Base-by-base conservation (phyloP, 345 rosid genomes). In the Psidium friedrichsthalianum region DNA sequence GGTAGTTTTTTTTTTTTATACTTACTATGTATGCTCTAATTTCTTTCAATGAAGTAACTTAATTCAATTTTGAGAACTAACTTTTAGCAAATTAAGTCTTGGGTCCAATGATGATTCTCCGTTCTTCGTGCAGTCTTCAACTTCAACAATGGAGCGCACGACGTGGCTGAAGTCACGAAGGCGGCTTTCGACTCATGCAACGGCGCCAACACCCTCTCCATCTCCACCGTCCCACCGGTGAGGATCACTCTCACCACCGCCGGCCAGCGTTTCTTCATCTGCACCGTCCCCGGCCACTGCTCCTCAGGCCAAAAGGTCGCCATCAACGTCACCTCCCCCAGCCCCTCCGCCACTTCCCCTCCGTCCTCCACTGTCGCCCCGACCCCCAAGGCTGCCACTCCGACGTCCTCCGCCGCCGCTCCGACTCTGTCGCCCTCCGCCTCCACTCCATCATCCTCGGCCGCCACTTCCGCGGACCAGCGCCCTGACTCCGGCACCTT, bases 161-260 rank as follows among this genome's bases (percentile, higher is more conserved):
- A 92, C 42, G 94, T 92, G 82, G 93, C 94, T 9, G 86, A 85
- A 49, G 93, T 94, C 84, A 88, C 90, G 18, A 27, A 89, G 87
- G 87, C 53, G 21, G 88, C 86, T 54, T 91, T 82, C 83, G 90
- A 85, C 5, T 82, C 84, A 16, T 92, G 96, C 87, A 86, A 76
- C 64, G 86, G 86, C 51, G 85, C 76, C 74, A 90, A 85, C 59
- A 87, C 93, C 10, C 56, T 84, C 53, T 56, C 88, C 4, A 59
- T 29, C 59, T 51, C 64, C 54, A 82, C 55, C 57, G 86, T 51
- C 21, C 86, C 90, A 29, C 96, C 93, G 3, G 90, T 86, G 8
- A 91, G 86, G 55, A 82, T 90, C 82, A 86, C 87, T 22, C 91
- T 93, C 80, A 88, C 88, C 90, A 29, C 91, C 36, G 82, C 91